Evolutionary conservation across 495 filamentous ascomycete species (phyloP), one percentile per base, ranked within the genome.

Genomic region (Hypoxylon trugodes): DNA sequence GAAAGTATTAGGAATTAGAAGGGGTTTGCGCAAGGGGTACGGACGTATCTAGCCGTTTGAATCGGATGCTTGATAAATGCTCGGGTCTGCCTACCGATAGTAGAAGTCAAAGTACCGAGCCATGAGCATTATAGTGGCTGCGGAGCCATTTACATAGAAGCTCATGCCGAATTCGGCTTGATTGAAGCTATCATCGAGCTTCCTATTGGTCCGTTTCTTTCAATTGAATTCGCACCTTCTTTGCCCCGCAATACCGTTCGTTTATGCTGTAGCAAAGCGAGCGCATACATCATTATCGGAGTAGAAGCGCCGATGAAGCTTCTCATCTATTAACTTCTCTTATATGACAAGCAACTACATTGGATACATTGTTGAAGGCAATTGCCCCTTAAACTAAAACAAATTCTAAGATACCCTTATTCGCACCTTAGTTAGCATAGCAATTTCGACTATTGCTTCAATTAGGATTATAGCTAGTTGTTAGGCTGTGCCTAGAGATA

Each of bases 181-280:
- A 35, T 49, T 22, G 22, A 41, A 67, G 58, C 18, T 42, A 62
- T 48, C 59, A 25, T 36, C 16, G n/a, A 53, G 47, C 35, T 49
- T 26, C 47, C 43, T 7, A 67, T 67, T 67, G 64, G 64, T 19
- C 32, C n/a, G 8, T 12, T 49, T 53, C 28, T 26, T 62, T 61
- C 58, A 50, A 62, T 62, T 58, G 53, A 59, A 19, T 32, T 57
- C 18, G 18, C 38, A 37, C 9, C 35, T 37, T 52, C 24, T 33
- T 16, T 60, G 50, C 64, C 64, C 64, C 58, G 46, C 58, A 54
- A 47, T 4, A 26, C 36, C 2, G 15, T 24, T 22, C 30, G 53
- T 37, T 61, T 67, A 59, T 67, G 64, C 64, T 58, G 64, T 13
- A 28, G 50, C 64, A 67, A 67, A 67, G 64, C 64, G 64, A 67